phyloP scores from a whole-genome alignment of 73 alveolate genomes.

The Stentor coeruleus region DNA sequence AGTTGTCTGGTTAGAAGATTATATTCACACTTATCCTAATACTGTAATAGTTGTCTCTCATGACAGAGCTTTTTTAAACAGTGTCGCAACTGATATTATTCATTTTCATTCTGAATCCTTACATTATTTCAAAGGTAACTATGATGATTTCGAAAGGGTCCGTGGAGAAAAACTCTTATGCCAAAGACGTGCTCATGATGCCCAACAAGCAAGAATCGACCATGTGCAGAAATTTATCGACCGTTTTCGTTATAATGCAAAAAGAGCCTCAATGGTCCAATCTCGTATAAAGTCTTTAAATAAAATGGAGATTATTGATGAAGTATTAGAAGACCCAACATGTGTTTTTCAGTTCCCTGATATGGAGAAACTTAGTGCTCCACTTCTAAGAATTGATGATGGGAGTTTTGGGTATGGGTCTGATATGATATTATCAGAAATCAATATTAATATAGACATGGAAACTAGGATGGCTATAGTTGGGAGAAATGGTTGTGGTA shows the following conservation, averaged over 20 bases:
- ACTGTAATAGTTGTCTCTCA: conserved; percentile 99
- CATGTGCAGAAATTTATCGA: conserved; percentile 97
- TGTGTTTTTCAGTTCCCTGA: conserved; percentile 97
- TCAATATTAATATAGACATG: conserved; percentile 93
- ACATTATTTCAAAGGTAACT: conserved; percentile 92
- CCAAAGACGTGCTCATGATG: conserved; percentile 73
- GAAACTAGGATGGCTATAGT: conserved; percentile 97
- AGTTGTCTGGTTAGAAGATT: conserved; percentile 47
- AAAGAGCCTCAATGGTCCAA: conserved; percentile 96
- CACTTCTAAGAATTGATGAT: conserved; percentile 92
- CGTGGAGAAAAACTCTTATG: conserved; percentile 79
- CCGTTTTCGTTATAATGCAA: conserved; percentile 97
- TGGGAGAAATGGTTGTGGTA: conserved; percentile 99
- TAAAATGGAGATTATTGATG: conserved; percentile 94
- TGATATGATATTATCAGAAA: conserved; percentile 76
- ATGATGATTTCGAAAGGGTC: conserved; percentile 90
- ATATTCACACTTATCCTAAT: conserved; percentile 65
- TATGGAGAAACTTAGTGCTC: conserved; percentile 94
- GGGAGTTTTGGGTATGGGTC: conserved; percentile 83
- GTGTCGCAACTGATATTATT: conserved; percentile 95
- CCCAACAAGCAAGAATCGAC: conserved; percentile 76
- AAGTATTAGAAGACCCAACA: conserved; percentile 96
- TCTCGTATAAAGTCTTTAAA: conserved; percentile 93
- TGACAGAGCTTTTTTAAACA: conserved; percentile 98
- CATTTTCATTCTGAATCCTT: conserved; percentile 91